Base-by-base conservation (phyloP, 2,329 filamentous ascomycete genomes). In the Oidium heveae region DNA sequence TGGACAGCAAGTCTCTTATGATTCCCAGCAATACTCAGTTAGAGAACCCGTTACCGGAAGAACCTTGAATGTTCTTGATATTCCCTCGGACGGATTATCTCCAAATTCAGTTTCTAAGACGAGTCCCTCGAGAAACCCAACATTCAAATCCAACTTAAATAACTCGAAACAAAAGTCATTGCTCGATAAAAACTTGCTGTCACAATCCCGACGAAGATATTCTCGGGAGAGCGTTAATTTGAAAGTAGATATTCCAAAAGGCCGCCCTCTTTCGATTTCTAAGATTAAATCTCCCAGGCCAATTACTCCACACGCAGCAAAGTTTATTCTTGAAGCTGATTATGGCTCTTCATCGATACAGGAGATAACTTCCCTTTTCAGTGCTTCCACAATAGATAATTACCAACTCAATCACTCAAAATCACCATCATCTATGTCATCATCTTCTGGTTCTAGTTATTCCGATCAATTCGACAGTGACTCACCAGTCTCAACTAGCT, bases 1-100 rank as follows among this genome's bases (percentile, higher is more conserved):
- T 69, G 91, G 91, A 63, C 95, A 95, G 79, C 88, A 95, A 70
- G 83, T 94, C 68, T 88, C 88, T 58, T 89, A 96, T 76, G 91
- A 96, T 72, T 88, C 89, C 62, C 85, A 84, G 68, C 82, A 87
- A 68, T 74, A 84, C 65, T 89, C 83, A 66, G 93, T 85, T 66
- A 82, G 84, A 61, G 91, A 98, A 75, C 88, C 89, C 67, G 96
- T 88, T 68, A 96, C 91, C 56, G 86, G 88, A 72, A 89, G 91
- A 69, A 86, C 88, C 70, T 77, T 98, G 64, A 98, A 98, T 78
- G 86, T 94, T 71, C 86, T 98, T 69, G 88, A 96, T 69, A 85
- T 94, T 58, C 84, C 87, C 55, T 59, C 61, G 36, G 68, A 68
- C 67, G 76, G 73, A 20, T n/a, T 66, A 72, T 71, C 57, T 68